Evolutionary conservation across 441 rosid species (phyloP), one percentile per base, ranked within the genome.

Genomic region (Pelargonium myrrhifolium): DNA sequence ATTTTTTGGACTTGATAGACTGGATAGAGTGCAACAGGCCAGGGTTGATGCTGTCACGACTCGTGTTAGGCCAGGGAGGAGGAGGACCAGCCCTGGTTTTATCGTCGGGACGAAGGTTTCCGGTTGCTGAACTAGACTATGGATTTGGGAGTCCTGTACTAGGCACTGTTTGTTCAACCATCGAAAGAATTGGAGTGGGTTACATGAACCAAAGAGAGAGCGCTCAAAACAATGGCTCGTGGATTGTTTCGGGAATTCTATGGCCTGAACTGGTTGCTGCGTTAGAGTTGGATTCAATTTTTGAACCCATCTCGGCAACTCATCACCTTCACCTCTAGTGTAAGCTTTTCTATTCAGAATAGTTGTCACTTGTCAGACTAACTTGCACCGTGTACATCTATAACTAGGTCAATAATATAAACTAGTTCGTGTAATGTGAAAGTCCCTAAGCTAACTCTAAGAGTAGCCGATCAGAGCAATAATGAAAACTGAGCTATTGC

Each of bases 21-120:
- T 92, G 98, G 96, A 76, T 88, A 6, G 90, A 89, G 82, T 82
- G 84, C 71, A 92, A 89, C 70, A 82, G 92, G 74, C 98, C 96
- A 43, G 98, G 96, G 65, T 62, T 89, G 84, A 86, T 92, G 92
- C 71, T 92, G 20, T 78, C 90, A 18, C 79, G 76, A 64, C 74
- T 77, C 4, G 89, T 89, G 28, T 71, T 92, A 0, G 96, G 91
- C n/a, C 87, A 75, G 56, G 92, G 85, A 31, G 95, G 89, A 65
- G 93, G 86, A 39, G 95, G 89, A 63, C 98, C 96, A 1, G 82
- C 86, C 9, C 72, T 92, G 4, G 86, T 88, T 37, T 64, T 92
- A 76, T 89, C 96, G 42, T 88, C 98, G 3, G 95, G 96, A 10
- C 64, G 87, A 47, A 73, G 85, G 69, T 89, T 87, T 72, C 95